A percentile compares a stretch with the other conserved stretches of the same genome.
phyloP scores from a whole-genome alignment of 805 yeast species.

The Candida dajiaensis region DNA sequence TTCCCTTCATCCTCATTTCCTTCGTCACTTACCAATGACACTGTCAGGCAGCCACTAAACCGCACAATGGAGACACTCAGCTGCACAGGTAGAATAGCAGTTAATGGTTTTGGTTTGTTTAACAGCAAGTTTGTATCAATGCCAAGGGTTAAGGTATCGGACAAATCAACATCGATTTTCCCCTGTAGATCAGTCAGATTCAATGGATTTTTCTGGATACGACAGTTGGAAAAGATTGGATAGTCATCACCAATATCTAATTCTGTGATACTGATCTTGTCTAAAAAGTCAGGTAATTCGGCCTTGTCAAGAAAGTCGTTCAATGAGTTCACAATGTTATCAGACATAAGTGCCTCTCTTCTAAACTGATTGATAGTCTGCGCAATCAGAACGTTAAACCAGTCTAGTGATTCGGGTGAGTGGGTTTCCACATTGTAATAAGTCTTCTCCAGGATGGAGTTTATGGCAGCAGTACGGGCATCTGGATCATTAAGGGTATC shows the following conservation, averaged over 20 bases:
- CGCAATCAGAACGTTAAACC: constrained; percentile 94
- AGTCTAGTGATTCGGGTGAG: constrained; percentile 85
- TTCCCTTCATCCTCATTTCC: constrained; percentile 23
- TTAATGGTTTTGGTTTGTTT: constrained; percentile 76
- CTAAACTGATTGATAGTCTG: constrained; percentile 84
- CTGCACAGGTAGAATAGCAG: constrained; percentile 83
- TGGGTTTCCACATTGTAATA: constrained; percentile 88
- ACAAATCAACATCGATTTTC: constrained; percentile 82
- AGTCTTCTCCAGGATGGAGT: constrained; percentile 76
- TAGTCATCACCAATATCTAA: constrained; percentile 92
- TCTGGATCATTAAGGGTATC: constrained; percentile 13
- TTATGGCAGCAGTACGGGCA: constrained; percentile 21
- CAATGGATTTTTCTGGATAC: constrained; percentile 56
- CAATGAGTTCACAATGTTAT: constrained; percentile 77
- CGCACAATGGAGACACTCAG: constrained; percentile 83
- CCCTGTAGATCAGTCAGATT: constrained; percentile 60
- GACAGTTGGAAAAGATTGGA: constrained; percentile 91
- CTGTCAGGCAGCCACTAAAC: constrained; percentile 84
- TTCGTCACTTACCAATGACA: constrained; percentile 38
- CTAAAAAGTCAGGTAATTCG: constrained; percentile 75
- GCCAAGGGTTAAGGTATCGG: constrained; percentile 82
- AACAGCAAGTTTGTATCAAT: constrained; percentile 73
- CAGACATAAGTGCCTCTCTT: constrained; percentile 79
- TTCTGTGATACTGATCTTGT: constrained; percentile 72
- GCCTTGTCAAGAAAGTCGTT: constrained; percentile 56